phyloP scores from a whole-genome alignment of 2,329 filamentous ascomycete genomes.

The Furcasterigmium sp. region DNA sequence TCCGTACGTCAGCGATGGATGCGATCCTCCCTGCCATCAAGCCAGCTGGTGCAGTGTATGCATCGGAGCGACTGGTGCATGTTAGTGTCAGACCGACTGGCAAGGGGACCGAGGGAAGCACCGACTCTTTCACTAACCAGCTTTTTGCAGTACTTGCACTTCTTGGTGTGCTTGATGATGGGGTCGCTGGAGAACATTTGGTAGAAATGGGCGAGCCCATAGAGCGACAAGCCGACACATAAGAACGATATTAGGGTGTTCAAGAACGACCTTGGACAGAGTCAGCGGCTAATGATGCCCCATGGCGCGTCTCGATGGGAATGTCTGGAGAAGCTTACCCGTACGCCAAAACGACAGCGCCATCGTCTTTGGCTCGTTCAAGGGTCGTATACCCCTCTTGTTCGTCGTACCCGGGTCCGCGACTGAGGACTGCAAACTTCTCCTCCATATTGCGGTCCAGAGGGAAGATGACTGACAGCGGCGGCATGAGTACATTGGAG shows the following conservation, averaged over 20 bases:
- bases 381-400: constrained; percentile 64
- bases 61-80: constrained; percentile 34
- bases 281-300: background rate
- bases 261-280: constrained; percentile 45
- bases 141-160: constrained; percentile 64
- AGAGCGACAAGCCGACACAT: constrained; percentile 60
- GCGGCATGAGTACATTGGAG: constrained; percentile 63
- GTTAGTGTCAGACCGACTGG: background rate
- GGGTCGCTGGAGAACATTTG: constrained; percentile 56
- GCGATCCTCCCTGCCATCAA: constrained; percentile 42
- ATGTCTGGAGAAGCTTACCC: constrained; percentile 41
- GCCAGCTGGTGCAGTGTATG: constrained; percentile 46
- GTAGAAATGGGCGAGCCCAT: constrained; percentile 58
- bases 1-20: constrained; percentile 2
- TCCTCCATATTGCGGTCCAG: constrained; percentile 67
- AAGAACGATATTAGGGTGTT: constrained; percentile 62
- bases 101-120: background rate
- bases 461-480: constrained; percentile 64
- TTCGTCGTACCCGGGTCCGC: constrained; percentile 48
- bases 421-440: constrained; percentile 63
- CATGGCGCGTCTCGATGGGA: background rate
- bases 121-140: constrained; percentile 57
- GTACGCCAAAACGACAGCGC: constrained; percentile 67
- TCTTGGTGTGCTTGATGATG: constrained; percentile 65
- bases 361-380: constrained; percentile 62